phyloP scores from a whole-genome alignment of 441 rosid genomes.

The Jatropha multifida region DNA sequence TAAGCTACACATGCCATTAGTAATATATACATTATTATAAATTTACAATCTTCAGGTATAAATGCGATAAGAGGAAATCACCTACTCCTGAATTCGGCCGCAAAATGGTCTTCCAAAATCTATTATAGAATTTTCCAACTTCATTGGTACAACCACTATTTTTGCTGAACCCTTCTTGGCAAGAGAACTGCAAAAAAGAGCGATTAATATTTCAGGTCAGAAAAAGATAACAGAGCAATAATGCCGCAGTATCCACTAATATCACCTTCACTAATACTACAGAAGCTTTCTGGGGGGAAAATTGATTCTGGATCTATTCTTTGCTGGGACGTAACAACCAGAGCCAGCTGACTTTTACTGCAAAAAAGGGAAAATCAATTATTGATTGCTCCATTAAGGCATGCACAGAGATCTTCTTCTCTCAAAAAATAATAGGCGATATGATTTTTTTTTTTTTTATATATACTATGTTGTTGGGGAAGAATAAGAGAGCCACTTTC shows the following conservation, averaged over 20 bases:
- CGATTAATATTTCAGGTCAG: constrained; percentile 16
- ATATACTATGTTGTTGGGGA: background rate
- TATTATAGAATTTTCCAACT: background rate
- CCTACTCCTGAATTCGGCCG: constrained; percentile 8
- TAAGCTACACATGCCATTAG: background rate
- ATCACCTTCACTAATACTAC: constrained; percentile 56
- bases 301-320: constrained; percentile 42
- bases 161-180: constrained; percentile 52
- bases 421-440: background rate
- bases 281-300: constrained; percentile 49
- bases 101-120: background rate
- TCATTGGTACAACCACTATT: constrained; percentile 16
- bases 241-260: background rate
- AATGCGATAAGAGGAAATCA: constrained; percentile 14
- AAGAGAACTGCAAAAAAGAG: constrained; percentile 47
- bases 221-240: constrained; percentile 2
- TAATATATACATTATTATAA: constrained; percentile 16
- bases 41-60: constrained; percentile 11
- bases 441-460: background rate
- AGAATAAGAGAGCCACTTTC: background rate
- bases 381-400: background rate
- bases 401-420: background rate
- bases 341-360: constrained; percentile 58
- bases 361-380: constrained; percentile 21
- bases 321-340: constrained; percentile 48